A percentile compares a stretch with the other conserved stretches of the same genome.
Conservation (phyloP, 345 rosid genomes). For the Melaleuca quinquenervia region DNA sequence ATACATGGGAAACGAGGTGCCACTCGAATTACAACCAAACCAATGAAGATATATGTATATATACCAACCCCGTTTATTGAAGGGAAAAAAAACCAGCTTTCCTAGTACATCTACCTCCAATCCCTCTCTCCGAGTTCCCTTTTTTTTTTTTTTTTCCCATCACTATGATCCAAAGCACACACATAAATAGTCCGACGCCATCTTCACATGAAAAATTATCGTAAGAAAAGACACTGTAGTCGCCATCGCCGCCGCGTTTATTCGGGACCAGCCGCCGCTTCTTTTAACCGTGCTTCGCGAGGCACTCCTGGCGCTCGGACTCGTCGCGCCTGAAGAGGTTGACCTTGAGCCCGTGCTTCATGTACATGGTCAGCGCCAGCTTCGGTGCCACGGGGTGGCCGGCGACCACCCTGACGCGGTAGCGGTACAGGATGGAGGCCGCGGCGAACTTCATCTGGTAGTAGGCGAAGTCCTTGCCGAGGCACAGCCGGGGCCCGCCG, state of each 20-base stretch:
- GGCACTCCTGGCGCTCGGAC: conserved; percentile 13
- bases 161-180: neutral
- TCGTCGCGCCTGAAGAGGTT: conserved; percentile 27
- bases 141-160: too few relatives aligned
- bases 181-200: neutral
- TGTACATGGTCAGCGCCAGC: conserved; percentile 88
- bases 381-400: conserved; percentile 54
- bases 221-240: neutral
- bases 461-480: conserved; percentile 92
- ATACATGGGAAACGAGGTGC: neutral
- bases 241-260: neutral
- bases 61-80: neutral
- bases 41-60: neutral
- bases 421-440: conserved; percentile 62
- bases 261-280: neutral
- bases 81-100: neutral
- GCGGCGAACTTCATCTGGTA: conserved; percentile 81
- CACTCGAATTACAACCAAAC: neutral
- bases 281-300: neutral
- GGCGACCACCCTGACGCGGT: conserved; percentile 41
- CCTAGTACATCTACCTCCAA: neutral
- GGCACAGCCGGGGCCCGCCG: conserved; percentile 85
- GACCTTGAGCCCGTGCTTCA: conserved; percentile 70
- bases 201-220: neutral
- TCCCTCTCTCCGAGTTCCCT: neutral